A percentile compares a stretch with the other conserved stretches of the same genome.
These are phyloP conservation scores for Candida ipomoeae DNA, from an alignment of 805 yeast genomes.

Conservation along the genomic window DNA sequence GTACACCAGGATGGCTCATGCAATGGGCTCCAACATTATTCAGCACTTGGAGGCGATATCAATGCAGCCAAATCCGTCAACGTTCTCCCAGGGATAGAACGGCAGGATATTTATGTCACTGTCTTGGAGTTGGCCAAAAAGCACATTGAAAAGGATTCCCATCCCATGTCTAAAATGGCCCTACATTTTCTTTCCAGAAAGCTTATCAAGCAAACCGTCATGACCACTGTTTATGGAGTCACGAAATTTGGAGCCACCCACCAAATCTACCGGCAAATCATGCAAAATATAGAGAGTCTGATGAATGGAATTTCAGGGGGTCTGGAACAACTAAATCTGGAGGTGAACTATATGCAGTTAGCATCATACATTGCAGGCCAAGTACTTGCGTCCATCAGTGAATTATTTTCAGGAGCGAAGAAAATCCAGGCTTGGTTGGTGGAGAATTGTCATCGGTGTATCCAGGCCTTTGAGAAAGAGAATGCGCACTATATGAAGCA, in stretches of 20 bases:
- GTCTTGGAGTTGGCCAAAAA: conserved; percentile 26
- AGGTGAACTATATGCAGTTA: neutral
- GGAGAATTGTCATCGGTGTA: conserved; percentile 27
- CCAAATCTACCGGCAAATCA: conserved; percentile 23
- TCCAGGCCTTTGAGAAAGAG: conserved; percentile 22
- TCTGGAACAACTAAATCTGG: too few relatives aligned
- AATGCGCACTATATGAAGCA: neutral
- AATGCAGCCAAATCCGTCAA: conserved; percentile 40
- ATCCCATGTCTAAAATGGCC: conserved; percentile 15
- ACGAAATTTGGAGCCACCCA: conserved; percentile 33
- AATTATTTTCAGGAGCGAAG: conserved; percentile 32
- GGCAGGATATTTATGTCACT: conserved; percentile 33
- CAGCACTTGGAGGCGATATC: conserved; percentile 37
- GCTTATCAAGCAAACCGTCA: conserved; percentile 39
- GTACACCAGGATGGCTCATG: conserved; percentile 45
- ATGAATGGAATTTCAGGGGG: too few relatives aligned
- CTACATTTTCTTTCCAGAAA: conserved; percentile 24
- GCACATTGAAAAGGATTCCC: conserved; percentile 7
- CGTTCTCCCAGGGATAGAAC: conserved; percentile 20
- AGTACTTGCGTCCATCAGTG: conserved; percentile 15
- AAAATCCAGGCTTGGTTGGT: conserved; percentile 35
- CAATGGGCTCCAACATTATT: conserved; percentile 45
- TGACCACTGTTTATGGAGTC: conserved; percentile 46
- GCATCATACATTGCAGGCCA: conserved; percentile 12
- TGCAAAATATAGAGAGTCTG: neutral